Percentiles rank a stretch among this genome's conserved stretches.
Evolutionary conservation across 148 eudicot species (phyloP).

Genomic region (Rhododendron vialii): DNA sequence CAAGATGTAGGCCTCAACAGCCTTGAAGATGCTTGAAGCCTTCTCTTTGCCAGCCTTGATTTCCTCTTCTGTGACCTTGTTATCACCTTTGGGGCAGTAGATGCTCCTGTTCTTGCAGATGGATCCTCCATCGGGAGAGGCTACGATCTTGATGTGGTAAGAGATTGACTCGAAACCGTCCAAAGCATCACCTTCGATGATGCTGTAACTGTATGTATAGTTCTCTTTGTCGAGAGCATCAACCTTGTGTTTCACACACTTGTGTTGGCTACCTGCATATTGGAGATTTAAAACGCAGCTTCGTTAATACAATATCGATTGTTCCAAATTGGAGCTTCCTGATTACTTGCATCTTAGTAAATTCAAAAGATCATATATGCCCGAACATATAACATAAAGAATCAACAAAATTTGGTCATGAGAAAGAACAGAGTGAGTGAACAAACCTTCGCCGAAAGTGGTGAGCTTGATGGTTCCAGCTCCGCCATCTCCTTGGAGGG

Average conservation of each 20-base stretch:
- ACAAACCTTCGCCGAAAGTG: conserved; percentile 25
- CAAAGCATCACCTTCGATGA: neutral
- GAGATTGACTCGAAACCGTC: neutral
- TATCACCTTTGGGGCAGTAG: neutral
- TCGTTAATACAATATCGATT: neutral
- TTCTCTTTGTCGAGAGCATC: neutral
- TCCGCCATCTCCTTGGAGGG: conserved; percentile 3
- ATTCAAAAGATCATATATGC: neutral
- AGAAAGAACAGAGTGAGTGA: neutral
- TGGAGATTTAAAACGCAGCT: neutral
- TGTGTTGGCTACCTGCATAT: neutral
- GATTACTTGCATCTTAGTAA: neutral
- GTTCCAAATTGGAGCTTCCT: no score
- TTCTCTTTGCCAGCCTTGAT: neutral
- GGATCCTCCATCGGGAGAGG: neutral
- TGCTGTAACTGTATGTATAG: neutral
- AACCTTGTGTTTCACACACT: neutral
- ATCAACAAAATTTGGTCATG: neutral
- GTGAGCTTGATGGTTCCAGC: conserved; percentile 23
- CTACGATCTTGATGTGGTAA: neutral
- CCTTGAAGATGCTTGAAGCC: neutral
- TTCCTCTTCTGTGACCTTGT: neutral
- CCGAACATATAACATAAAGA: no score
- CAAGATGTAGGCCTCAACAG: neutral
- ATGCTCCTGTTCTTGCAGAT: neutral